These are phyloP conservation scores for Chrysoporthe austroafricana DNA, from an alignment of 2,329 filamentous ascomycete species.

Conservation along the genomic window DNA sequence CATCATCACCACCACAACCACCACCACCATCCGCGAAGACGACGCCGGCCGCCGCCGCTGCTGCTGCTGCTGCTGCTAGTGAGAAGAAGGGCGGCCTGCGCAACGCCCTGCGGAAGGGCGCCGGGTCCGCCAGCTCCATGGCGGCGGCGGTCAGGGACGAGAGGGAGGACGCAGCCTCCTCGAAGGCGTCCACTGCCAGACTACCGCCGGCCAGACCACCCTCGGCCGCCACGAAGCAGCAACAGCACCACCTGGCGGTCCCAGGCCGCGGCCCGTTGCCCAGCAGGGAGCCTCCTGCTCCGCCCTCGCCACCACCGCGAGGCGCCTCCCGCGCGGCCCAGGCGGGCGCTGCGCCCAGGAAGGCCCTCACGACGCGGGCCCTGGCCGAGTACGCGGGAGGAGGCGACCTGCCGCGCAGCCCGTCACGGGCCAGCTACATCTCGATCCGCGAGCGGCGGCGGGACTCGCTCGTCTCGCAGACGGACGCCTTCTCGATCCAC, in stretches of 20 bases:
- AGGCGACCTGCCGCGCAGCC: slow-evolving; percentile 41
- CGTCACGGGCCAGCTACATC: slow-evolving; percentile 53
- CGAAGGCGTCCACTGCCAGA: no score
- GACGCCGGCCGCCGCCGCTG: no score
- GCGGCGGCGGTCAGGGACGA: slow-evolving; percentile 51
- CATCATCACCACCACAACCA: no score
- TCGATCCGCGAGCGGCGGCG: slow-evolving; percentile 55
- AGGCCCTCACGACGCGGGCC: slow-evolving; percentile 46
- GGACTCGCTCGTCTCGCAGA: slow-evolving; percentile 59
- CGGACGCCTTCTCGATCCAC: slow-evolving; percentile 58
- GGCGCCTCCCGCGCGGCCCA: slow-evolving; percentile 42
- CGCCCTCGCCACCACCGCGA: slow-evolving; percentile 35
- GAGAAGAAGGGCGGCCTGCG: slow-evolving; percentile 55
- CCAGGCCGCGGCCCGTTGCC: slow-evolving; percentile 40
- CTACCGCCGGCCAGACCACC: slow-evolving; percentile 25
- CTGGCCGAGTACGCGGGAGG: slow-evolving; percentile 35
- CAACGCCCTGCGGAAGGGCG: slow-evolving; percentile 55
- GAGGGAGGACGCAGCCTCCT: slow-evolving; percentile 31
- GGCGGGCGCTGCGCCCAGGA: slow-evolving; percentile 37
- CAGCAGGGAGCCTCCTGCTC: slow-evolving; percentile 39
- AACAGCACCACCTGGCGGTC: slow-evolving; percentile 34
- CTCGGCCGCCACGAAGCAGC: slow-evolving; percentile 31
- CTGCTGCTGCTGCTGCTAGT: no score
- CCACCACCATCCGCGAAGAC: no score
- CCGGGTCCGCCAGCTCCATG: slow-evolving; percentile 50